Percentiles rank a stretch among this genome's conserved stretches.
phyloP scores from a whole-genome alignment of 805 yeast species.

The Dipodascopsis tothii region DNA sequence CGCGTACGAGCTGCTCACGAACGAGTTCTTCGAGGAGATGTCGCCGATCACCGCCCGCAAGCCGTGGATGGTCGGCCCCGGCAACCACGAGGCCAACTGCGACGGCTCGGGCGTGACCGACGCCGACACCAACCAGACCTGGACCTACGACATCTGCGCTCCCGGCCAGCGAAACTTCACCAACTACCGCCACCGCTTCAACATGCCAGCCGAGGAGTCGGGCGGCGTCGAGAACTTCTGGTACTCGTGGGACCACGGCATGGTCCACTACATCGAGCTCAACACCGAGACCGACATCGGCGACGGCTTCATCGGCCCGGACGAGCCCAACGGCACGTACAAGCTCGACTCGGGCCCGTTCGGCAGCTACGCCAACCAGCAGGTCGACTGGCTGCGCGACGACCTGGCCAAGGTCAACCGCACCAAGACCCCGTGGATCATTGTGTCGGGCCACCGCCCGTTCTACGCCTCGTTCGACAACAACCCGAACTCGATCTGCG shows the following conservation, averaged over 20 bases:
- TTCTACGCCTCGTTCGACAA: slow-evolving; percentile 28
- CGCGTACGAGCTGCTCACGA: slow-evolving; percentile 11
- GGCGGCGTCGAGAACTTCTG: not conserved
- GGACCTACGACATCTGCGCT: not conserved
- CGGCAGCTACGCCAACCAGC: slow-evolving; percentile 22
- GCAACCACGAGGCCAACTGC: slow-evolving; percentile 28
- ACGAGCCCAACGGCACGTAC: slow-evolving; percentile 16
- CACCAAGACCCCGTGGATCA: slow-evolving; percentile 28
- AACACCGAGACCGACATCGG: too few relatives aligned
- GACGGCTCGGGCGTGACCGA: slow-evolving; percentile 1
- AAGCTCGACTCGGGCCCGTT: slow-evolving; percentile 12
- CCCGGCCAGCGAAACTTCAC: slow-evolving; percentile 2
- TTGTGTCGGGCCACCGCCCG: slow-evolving; percentile 29
- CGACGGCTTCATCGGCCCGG: slow-evolving; percentile 15
- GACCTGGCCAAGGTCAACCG: slow-evolving; percentile 30
- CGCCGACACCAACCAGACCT: too few relatives aligned
- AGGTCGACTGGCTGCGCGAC: slow-evolving; percentile 28
- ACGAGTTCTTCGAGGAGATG: slow-evolving; percentile 23
- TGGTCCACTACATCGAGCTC: slow-evolving; percentile 23
- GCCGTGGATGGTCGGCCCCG: slow-evolving; percentile 26
- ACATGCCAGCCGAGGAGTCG: not conserved
- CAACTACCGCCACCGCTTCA: slow-evolving; percentile 1
- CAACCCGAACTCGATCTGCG: slow-evolving; percentile 10
- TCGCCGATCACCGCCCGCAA: slow-evolving; percentile 14
- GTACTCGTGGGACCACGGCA: slow-evolving; percentile 23